Evolutionary conservation across 352 stramenopile species (phyloP).

Genomic region (Blastocystis sp.): DNA sequence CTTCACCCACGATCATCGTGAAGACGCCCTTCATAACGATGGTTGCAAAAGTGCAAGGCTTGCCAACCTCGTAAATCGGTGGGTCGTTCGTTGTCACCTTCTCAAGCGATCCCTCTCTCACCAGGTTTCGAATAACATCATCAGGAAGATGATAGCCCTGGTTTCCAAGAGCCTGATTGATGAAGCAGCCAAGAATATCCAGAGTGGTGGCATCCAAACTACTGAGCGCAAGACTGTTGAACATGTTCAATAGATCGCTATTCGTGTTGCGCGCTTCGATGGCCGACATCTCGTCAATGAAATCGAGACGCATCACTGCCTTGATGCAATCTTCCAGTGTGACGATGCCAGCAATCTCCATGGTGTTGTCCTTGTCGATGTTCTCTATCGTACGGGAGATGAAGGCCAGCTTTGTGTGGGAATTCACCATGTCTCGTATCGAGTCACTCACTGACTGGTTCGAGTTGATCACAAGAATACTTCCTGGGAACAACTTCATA

Average conservation of each 20-base stretch:
- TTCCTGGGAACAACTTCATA: constrained; percentile 75
- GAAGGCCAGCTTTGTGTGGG: constrained; percentile 83
- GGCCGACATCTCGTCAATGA: constrained; percentile 82
- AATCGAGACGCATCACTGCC: constrained; percentile 89
- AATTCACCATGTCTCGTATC: constrained; percentile 85
- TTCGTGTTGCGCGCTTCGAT: neutral
- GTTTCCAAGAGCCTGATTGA: neutral
- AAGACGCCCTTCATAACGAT: constrained; percentile 27
- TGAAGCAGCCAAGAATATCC: constrained; percentile 5
- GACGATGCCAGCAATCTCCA: constrained; percentile 88
- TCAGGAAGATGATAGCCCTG: neutral
- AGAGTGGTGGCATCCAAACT: neutral
- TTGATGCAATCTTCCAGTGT: constrained; percentile 97
- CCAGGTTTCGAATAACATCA: neutral
- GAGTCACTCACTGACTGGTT: constrained; percentile 84
- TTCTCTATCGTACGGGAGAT: constrained; percentile 82
- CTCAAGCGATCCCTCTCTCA: neutral
- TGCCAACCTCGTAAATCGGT: neutral
- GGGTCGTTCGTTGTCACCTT: neutral
- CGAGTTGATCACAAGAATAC: constrained; percentile 67
- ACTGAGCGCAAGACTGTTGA: neutral
- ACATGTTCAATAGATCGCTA: neutral
- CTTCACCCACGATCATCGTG: neutral
- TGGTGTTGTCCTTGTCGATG: constrained; percentile 75
- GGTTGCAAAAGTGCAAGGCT: neutral